Conservation (phyloP, 2,329 filamentous ascomycete genomes). For the Fusarium nanum region DNA sequence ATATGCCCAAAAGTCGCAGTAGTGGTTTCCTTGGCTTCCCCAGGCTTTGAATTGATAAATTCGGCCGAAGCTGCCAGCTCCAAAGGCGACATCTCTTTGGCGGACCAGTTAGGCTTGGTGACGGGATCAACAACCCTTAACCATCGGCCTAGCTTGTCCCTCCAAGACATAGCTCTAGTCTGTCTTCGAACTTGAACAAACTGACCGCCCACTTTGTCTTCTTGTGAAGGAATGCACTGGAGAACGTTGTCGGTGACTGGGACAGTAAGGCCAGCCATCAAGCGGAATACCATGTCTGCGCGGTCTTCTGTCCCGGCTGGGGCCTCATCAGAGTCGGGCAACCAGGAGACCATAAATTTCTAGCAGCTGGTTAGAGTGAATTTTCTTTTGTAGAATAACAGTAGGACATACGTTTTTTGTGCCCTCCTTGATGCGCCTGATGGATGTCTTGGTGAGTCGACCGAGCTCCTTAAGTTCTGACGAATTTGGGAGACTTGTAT, state of each 20-base stretch:
- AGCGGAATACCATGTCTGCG: conserved; percentile 59
- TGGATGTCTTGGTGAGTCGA: conserved; percentile 50
- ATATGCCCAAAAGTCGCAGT: conserved; percentile 64
- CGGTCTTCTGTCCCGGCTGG: conserved; percentile 51
- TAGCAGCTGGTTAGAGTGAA: conserved; percentile 30
- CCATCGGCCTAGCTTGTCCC: conserved; percentile 51
- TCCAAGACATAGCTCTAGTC: conserved; percentile 51
- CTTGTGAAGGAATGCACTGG: conserved; percentile 37
- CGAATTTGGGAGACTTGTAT: conserved; percentile 19
- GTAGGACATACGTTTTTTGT: conserved; percentile 37
- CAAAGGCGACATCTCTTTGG: not conserved
- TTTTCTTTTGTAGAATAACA: not conserved
- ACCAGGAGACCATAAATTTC: conserved; percentile 57
- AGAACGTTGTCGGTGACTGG: conserved; percentile 18
- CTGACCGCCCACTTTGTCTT: conserved; percentile 4
- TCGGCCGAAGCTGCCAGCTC: conserved; percentile 1
- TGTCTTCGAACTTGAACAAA: conserved; percentile 48
- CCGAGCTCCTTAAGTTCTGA: conserved; percentile 48
- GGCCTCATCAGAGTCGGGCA: conserved; percentile 48
- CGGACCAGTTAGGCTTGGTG: conserved; percentile 18
- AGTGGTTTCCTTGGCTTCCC: conserved; percentile 41
- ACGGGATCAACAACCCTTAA: conserved; percentile 45
- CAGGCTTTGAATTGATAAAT: conserved; percentile 11
- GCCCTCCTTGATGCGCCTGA: conserved; percentile 37
- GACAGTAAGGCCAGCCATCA: conserved; percentile 52